These are phyloP conservation scores for Trichoderma orchidacearum DNA, from an alignment of 495 filamentous ascomycete genomes.

Conservation along the genomic window DNA sequence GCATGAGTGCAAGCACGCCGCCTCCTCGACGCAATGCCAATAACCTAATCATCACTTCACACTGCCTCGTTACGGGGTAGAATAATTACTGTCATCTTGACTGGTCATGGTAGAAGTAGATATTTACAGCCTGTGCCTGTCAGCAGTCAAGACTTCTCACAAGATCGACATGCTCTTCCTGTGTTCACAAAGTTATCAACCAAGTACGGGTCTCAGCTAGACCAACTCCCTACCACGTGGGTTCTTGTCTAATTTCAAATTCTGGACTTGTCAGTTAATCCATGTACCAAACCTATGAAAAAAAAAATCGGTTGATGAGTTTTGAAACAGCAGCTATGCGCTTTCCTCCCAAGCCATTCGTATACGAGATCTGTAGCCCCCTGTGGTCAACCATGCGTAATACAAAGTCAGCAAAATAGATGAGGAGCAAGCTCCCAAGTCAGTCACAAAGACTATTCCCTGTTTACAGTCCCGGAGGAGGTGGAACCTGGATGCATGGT, in stretches of 20 bases:
- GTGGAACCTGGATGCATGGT: constrained; percentile 26
- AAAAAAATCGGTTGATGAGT: neutral
- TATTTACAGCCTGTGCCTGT: neutral
- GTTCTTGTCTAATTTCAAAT: neutral
- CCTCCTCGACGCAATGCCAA: too few relatives aligned
- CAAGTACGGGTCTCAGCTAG: neutral
- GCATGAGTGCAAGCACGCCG: too few relatives aligned
- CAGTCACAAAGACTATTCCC: neutral
- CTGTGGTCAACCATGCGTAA: neutral
- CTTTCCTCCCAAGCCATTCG: neutral
- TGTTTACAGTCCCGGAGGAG: constrained; percentile 40
- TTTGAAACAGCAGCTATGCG: neutral
- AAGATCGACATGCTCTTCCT: neutral
- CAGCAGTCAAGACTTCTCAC: neutral
- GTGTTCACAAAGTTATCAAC: neutral
- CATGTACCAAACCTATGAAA: neutral
- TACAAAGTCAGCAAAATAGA: neutral
- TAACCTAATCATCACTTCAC: too few relatives aligned
- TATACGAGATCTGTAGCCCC: neutral
- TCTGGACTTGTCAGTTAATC: neutral
- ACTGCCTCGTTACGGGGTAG: too few relatives aligned
- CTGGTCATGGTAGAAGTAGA: neutral
- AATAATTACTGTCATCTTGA: neutral
- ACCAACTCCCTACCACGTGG: neutral
- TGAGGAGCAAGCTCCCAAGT: neutral